Evolutionary conservation across 225 moss, liverwort and hornwort genomes (phyloP).

Genomic region (Neckera pumila): DNA sequence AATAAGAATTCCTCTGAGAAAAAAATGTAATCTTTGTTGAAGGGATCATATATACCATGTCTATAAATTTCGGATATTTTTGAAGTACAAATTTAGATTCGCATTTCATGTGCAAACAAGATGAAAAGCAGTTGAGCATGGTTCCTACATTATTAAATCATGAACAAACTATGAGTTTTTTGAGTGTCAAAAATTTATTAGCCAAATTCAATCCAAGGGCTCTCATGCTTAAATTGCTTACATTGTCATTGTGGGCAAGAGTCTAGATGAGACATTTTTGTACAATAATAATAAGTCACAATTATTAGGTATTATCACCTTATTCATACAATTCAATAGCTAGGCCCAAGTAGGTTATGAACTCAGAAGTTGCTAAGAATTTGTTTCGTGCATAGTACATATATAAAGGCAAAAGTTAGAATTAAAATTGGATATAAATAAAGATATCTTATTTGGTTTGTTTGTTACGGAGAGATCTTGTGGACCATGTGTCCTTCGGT

Average conservation of each 20-base stretch:
- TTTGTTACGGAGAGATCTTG: too few relatives aligned
- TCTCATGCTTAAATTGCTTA: background rate
- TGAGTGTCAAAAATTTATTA: background rate
- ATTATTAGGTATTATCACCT: background rate
- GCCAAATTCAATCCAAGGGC: too few relatives aligned
- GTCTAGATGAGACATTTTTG: background rate
- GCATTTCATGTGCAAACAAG: background rate
- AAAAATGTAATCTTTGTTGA: background rate
- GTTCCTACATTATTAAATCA: background rate
- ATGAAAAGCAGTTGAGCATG: background rate
- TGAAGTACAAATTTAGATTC: background rate
- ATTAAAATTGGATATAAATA: background rate
- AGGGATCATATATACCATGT: background rate
- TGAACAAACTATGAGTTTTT: too few relatives aligned
- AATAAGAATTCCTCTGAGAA: too few relatives aligned
- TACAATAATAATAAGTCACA: background rate
- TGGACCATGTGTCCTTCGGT: too few relatives aligned
- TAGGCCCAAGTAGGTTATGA: rapidly evolving
- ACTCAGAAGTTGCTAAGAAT: rapidly evolving
- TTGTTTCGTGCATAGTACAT: rapidly evolving
- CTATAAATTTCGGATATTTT: background rate
- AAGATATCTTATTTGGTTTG: too few relatives aligned
- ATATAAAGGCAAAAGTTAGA: background rate
- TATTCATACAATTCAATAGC: background rate
- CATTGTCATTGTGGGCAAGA: background rate